Conservation (phyloP, 805 yeast genomes). For the Myxozyma neotropica region DNA sequence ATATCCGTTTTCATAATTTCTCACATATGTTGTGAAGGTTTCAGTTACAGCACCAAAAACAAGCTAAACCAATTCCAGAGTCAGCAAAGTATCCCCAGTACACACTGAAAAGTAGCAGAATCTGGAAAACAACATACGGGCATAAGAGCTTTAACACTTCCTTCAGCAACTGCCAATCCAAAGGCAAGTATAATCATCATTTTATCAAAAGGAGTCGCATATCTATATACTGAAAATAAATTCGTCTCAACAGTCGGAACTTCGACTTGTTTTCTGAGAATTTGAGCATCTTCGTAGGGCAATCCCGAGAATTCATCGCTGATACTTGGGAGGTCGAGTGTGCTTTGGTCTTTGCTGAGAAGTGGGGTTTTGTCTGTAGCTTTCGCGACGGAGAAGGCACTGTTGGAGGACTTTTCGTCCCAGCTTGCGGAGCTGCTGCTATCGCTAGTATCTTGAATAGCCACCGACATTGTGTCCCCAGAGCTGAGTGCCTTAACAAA, state of each 20-base stretch:
- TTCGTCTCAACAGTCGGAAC: conserved; percentile 34
- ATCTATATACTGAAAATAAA: conserved; percentile 40
- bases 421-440: not conserved
- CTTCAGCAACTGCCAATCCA: conserved; percentile 34
- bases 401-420: conserved; percentile 1
- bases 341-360: conserved; percentile 1
- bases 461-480: not conserved
- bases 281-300: conserved; percentile 40
- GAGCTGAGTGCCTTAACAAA: not conserved
- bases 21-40: conserved; percentile 7
- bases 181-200: conserved; percentile 39
- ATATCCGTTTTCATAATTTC: conserved; percentile 1
- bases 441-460: not conserved
- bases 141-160: conserved; percentile 45
- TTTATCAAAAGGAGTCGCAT: conserved; percentile 39
- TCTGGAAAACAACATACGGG: conserved; percentile 32
- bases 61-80: not conserved
- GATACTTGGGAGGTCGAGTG: not conserved
- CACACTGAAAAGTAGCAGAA: not conserved
- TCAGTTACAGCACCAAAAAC: conserved; percentile 47
- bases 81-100: too few relatives aligned
- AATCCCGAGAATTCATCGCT: conserved; percentile 34
- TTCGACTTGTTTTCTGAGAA: conserved; percentile 42
- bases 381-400: not conserved
- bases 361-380: conserved; percentile 2